Evolutionary conservation across 108 stramenopile genomes (phyloP), one percentile per base, ranked within the genome.

Genomic region (Cyclotella distinguenda): DNA sequence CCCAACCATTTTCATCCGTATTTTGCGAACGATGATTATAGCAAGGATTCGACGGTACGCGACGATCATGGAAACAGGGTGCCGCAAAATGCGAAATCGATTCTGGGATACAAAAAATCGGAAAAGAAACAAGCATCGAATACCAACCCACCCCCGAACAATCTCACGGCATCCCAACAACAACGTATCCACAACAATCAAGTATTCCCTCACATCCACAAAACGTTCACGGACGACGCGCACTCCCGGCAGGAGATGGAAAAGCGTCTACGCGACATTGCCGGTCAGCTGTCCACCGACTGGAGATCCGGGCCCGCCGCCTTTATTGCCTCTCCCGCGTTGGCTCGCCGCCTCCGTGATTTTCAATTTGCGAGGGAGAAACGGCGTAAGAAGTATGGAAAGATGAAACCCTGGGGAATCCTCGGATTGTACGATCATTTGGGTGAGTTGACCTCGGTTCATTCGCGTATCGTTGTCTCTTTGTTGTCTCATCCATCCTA

Each of bases 341-440:
- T 91, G 23, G 88, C 85, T 15, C 62, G 84, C 3, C 69, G 76
- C 26, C 31, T 78, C 25, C 55, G 76, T 15, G 72, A 78, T 38
- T 81, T 81, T 58, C 76, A 73, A 43, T 81, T 84, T 22, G 85
- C 85, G 16, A 50, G 82, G 33, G 88, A 87, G 40, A 77, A 84
- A 28, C 87, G 78, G 11, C 44, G 73, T 22, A 74, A 70, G 39
- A 74, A 69, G 39, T 79, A 79, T 25, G 78, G 78, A n/a, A 39
- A n/a, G 1, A 28, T 45, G 23, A 61, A 60, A 34, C 78, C 92
- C 9, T 93, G 87, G 86, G 89, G 92, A 26, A 93, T 93, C 45
- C 52, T 93, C 15, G 92, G 92, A 8, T 57, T 93, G 10, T 93
- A 93, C 63, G 83, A 88, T 59, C 89, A 90, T 64, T 68, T 93